Base-by-base conservation (phyloP, 192 early-diverging fungal genomes). In the Lunasporangiospora selenospora region DNA sequence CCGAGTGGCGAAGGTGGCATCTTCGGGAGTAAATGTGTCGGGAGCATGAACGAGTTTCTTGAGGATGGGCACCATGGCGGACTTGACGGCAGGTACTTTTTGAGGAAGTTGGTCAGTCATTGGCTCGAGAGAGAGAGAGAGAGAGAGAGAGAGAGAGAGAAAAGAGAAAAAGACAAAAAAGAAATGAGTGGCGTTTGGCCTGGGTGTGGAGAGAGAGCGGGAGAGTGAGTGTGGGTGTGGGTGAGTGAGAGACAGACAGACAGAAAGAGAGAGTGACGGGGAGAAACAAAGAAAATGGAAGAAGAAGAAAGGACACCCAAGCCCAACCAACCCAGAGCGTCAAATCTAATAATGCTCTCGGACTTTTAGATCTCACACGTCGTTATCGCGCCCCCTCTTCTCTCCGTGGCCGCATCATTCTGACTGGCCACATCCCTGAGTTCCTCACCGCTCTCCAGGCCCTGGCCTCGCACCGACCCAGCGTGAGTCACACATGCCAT, bases 41-140 rank as follows among this genome's bases (percentile, higher is more conserved):
- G 94, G 90, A n/a, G 81, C 45, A 27, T 82, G 73, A 33, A 89
- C 64, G 6, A 95, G 80, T 6, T 62, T 81, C 62, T 92, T 90
- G 58, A 94, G 79, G 32, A 89, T 83, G n/a, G 77, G 56, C 39
- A 79, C 58, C 55, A 78, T 66, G 5, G 43, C 23, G 0, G 67
- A 66, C 53, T 66, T 76, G 43, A 60, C 49, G 24, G 55, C 60
- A 9, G 69, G 69, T 0, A 73, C 69, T 15, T 36, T 42, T 41
- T 73, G 69, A 23, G 45, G 44, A 8, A 27, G n/a, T 3, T n/a
- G 24, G n/a, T 37, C 26, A 11, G 57, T 40, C 57, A 59, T 59
- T 16, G 36, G 33, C 32, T 47, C 6, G 23, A 27, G 45, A 27
- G 7, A 15, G 18, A 27, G 45, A 27, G 18, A 5, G 9, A 26